phyloP scores from a whole-genome alignment of 495 filamentous ascomycete genomes.

The Aspergillus saccharolyticus region DNA sequence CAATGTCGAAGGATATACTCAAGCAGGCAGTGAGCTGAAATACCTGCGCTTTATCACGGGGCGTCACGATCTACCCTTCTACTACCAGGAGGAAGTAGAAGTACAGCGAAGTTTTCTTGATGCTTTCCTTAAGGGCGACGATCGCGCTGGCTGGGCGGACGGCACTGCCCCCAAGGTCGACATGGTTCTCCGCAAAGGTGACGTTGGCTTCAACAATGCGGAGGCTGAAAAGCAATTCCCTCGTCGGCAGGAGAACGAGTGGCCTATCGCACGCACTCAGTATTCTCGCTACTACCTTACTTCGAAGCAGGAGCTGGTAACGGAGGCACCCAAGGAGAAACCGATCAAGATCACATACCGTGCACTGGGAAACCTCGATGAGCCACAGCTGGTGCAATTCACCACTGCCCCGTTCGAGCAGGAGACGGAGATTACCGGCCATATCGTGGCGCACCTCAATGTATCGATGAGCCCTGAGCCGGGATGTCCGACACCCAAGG shows the following conservation, averaged over 20 bases:
- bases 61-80: constrained; percentile 67
- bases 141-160: constrained; percentile 53
- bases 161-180: constrained; percentile 54
- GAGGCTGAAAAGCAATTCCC: constrained; percentile 46
- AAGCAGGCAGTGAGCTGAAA: constrained; percentile 57
- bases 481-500: constrained; percentile 29
- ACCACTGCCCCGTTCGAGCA: constrained; percentile 46
- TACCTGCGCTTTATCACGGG: constrained; percentile 64
- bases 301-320: constrained; percentile 29
- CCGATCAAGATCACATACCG: constrained; percentile 45
- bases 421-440: constrained; percentile 63
- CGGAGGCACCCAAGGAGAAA: constrained; percentile 3
- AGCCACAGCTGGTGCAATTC: constrained; percentile 47
- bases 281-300: constrained; percentile 55
- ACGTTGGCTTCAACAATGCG: constrained; percentile 59
- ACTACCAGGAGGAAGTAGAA: constrained; percentile 60
- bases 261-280: constrained; percentile 58
- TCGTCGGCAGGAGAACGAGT: constrained; percentile 52
- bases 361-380: constrained; percentile 48
- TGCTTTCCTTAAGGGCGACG: constrained; percentile 62
- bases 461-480: constrained; percentile 48
- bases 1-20: constrained; percentile 57
- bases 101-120: constrained; percentile 61
- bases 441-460: constrained; percentile 57
- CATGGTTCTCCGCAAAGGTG: constrained; percentile 54